Percentiles rank a stretch among this genome's conserved stretches.
Conservation (phyloP, 768 basidiomycete genomes). For the Trametes maxima region DNA sequence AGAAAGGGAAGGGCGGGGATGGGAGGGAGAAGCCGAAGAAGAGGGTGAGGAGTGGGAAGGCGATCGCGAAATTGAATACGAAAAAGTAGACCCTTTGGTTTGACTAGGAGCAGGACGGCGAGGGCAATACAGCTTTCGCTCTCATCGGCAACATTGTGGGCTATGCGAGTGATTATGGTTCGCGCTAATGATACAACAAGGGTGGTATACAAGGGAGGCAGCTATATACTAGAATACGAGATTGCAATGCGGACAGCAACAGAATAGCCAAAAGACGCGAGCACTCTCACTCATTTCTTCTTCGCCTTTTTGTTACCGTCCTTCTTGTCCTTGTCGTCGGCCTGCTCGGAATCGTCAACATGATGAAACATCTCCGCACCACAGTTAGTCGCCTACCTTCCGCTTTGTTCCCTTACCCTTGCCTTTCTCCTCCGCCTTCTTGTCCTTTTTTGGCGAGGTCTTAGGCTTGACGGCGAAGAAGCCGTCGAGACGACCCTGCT, state of each 20-base stretch:
- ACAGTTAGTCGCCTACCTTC: constrained; percentile 45
- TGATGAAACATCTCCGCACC: not conserved
- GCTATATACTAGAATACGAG: not conserved
- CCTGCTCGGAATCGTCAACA: not conserved
- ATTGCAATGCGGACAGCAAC: not conserved
- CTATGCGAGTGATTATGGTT: not conserved
- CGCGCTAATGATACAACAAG: constrained; percentile 26
- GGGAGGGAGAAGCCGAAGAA: constrained; percentile 42
- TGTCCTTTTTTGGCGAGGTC: constrained; percentile 47
- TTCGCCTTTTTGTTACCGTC: constrained; percentile 45
- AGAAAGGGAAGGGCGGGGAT: constrained; percentile 31
- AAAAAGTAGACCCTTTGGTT: constrained; percentile 48
- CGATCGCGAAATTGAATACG: constrained; percentile 52
- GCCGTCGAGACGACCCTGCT: constrained; percentile 94
- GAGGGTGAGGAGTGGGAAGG: constrained; percentile 58
- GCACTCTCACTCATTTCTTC: constrained; percentile 36
- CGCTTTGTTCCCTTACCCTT: constrained; percentile 47
- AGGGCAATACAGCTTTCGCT: too few relatives aligned
- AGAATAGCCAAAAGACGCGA: not conserved
- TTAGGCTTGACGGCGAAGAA: constrained; percentile 85
- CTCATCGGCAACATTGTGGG: not conserved
- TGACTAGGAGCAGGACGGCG: too few relatives aligned
- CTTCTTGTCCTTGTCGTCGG: constrained; percentile 39
- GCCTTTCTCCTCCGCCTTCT: constrained; percentile 32
- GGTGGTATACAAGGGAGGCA: constrained; percentile 17